Percentiles rank a stretch among this genome's conserved stretches.
phyloP scores from a whole-genome alignment of 2,329 filamentous ascomycete species.

The Sclerotinia sclerotiorum region DNA sequence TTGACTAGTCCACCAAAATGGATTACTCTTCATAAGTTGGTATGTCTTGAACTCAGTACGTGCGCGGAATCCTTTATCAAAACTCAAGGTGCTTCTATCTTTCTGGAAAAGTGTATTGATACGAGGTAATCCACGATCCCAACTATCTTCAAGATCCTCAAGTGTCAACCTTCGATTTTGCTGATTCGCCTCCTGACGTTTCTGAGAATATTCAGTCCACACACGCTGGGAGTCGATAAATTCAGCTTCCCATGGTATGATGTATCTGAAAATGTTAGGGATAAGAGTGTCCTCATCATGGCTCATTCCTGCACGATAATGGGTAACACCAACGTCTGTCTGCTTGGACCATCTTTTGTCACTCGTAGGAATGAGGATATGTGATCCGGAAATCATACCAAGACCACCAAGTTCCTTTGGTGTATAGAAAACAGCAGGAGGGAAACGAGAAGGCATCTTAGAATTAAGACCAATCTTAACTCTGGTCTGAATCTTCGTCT shows the following conservation, averaged over 20 bases:
- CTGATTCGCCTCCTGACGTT: conserved; percentile 93
- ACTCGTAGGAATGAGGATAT: conserved; percentile 94
- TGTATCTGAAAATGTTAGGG: conserved; percentile 98
- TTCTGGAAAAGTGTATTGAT: conserved; percentile 99
- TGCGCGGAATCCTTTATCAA: conserved; percentile 96
- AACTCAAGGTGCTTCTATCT: conserved; percentile 92
- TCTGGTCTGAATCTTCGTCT: conserved; percentile 98
- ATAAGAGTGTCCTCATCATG: conserved; percentile 97
- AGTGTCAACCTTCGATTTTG: conserved; percentile 93
- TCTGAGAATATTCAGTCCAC: conserved; percentile 99
- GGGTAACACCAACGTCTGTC: conserved; percentile 94
- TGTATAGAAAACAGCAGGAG: conserved; percentile 96
- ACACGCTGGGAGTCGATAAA: conserved; percentile 99
- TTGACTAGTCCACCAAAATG: conserved; percentile 99
- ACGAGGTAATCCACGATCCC: conserved; percentile 94
- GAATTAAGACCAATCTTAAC: conserved; percentile 99
- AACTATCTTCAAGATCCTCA: conserved; percentile 95
- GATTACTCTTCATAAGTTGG: conserved; percentile 98
- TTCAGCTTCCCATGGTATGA: conserved; percentile 98
- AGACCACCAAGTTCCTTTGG: conserved; percentile 96
- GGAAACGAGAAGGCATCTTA: conserved; percentile 99
- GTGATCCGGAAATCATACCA: conserved; percentile 98
- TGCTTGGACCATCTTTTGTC: conserved; percentile 99
- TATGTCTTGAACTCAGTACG: conserved; percentile 98
- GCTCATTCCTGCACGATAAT: conserved; percentile 96